Percentiles rank a stretch among this genome's conserved stretches.
Evolutionary conservation across 192 early-diverging fungal species (phyloP).

Genomic region (Radiomyces spectabilis): DNA sequence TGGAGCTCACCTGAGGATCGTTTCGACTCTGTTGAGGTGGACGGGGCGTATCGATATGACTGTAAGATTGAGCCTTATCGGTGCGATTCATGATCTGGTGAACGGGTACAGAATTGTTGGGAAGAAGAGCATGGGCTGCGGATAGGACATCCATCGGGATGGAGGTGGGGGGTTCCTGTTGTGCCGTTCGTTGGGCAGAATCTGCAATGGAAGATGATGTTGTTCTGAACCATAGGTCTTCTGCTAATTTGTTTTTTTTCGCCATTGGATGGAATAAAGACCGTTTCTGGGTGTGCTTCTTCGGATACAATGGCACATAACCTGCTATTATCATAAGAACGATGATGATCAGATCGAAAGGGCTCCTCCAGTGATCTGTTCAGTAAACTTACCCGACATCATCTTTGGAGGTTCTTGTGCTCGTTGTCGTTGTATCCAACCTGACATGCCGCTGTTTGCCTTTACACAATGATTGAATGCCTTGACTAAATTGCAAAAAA

Average conservation of each 20-base stretch:
- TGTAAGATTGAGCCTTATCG: conserved; percentile 6
- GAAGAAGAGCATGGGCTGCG: conserved; percentile 14
- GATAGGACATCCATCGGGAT: conserved; percentile 16
- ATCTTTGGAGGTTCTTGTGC: conserved; percentile 9
- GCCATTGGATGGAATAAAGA: conserved; percentile 1
- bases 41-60: conserved; percentile 15
- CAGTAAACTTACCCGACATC: too few relatives aligned
- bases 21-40: neutral
- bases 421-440: conserved; percentile 11
- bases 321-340: too few relatives aligned
- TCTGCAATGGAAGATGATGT: conserved; percentile 1
- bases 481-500: conserved; percentile 8
- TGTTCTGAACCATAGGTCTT: conserved; percentile 3
- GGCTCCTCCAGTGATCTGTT: too few relatives aligned
- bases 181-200: neutral
- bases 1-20: too few relatives aligned
- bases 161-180: neutral
- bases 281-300: conserved; percentile 6
- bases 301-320: neutral
- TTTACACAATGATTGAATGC: conserved; percentile 27
- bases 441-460: conserved; percentile 22
- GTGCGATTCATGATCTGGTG: neutral
- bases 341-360: too few relatives aligned
- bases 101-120: neutral
- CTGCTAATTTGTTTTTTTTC: conserved; percentile 1